Evolutionary conservation across 768 basidiomycete species (phyloP).

Genomic region (Ramaria sp.): DNA sequence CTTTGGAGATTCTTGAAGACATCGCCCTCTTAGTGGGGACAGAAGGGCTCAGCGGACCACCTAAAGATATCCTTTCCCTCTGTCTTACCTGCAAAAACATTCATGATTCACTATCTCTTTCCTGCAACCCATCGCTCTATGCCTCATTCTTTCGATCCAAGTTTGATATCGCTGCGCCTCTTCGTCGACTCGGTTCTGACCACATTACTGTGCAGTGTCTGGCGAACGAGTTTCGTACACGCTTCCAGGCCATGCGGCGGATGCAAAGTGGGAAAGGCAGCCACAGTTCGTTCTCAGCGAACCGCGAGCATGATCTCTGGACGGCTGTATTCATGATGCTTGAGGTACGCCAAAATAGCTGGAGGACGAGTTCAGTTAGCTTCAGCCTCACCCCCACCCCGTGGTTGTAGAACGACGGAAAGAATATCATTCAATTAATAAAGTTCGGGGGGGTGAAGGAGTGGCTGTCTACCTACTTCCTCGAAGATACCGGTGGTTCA

Average conservation of each 20-base stretch:
- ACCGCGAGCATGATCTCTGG: conserved; percentile 33
- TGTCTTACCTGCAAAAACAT: conserved; percentile 38
- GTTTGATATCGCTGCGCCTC: conserved; percentile 48
- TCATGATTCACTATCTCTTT: conserved; percentile 37
- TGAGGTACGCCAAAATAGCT: conserved; percentile 26
- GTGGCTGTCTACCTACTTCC: conserved; percentile 63
- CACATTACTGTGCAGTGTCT: conserved; percentile 32
- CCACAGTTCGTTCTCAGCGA: conserved; percentile 19
- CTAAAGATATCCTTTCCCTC: conserved; percentile 44
- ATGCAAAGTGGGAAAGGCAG: conserved; percentile 38
- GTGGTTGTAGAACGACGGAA: conserved; percentile 44
- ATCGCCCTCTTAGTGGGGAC: conserved; percentile 60
- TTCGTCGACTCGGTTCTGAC: conserved; percentile 37
- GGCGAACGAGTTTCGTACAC: conserved; percentile 51
- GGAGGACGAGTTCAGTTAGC: too few species aligned
- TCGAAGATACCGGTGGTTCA: conserved; percentile 48
- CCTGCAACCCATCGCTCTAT: conserved; percentile 57
- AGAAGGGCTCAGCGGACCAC: conserved; percentile 41
- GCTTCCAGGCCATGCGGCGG: conserved; percentile 46
- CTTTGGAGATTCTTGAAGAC: conserved; percentile 70
- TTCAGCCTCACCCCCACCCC: not conserved
- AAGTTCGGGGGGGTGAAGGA: conserved; percentile 49
- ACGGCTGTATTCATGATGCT: conserved; percentile 68
- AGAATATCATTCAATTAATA: conserved; percentile 59
- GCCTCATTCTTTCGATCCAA: conserved; percentile 55